Evolutionary conservation across 176 grass and related monocot genomes (phyloP), one percentile per base, ranked within the genome.

Genomic region (Zoysia japonica): DNA sequence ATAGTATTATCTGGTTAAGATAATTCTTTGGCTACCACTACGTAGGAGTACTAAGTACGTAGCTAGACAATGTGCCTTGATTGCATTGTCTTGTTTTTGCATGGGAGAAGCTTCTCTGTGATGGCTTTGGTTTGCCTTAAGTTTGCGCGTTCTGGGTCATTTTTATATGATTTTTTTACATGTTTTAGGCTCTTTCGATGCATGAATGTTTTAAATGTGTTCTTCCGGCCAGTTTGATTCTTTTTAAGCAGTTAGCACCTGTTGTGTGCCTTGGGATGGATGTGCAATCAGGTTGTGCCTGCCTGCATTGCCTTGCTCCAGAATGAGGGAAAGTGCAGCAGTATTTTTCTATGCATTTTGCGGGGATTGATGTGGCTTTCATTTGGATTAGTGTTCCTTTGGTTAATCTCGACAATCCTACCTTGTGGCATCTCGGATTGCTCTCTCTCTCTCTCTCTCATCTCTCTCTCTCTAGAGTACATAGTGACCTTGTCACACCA

Each of bases 401-500:
- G 64, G 37, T 41, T 80, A 88, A 85, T 88, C 55, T 87, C 61
- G 83, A 74, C 69, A 48, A 80, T 80, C 28, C 28, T 28, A 50
- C 66, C 68, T 65, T 79, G 76, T 74, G 61, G 63, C 52, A 68
- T 75, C 41, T 84, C 67, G 53, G 16, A n/a, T 57, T 4, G 36
- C 28, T 28, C 28, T 51, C 62, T 16, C 53, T 55, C 56, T 59
- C 19, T 60, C 19, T 28, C 20, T n/a, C 35, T 45, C 38, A n/a
- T 44, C 43, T 49, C 35, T 68, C 65, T 61, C 76, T 80, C 71
- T 85, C 61, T 78, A 68, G 65, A 46, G 67, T 72, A 82, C 83
- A 85, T 60, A 89, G 87, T 89, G 82, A 82, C 83, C 83, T 82
- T 85, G 87, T 90, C 88, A 90, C 80, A 70, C 74, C 70, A 90